A percentile compares a stretch with the other conserved stretches of the same genome.
Conservation (phyloP, 495 filamentous ascomycete species). For the Aspergillus bridgeri region DNA sequence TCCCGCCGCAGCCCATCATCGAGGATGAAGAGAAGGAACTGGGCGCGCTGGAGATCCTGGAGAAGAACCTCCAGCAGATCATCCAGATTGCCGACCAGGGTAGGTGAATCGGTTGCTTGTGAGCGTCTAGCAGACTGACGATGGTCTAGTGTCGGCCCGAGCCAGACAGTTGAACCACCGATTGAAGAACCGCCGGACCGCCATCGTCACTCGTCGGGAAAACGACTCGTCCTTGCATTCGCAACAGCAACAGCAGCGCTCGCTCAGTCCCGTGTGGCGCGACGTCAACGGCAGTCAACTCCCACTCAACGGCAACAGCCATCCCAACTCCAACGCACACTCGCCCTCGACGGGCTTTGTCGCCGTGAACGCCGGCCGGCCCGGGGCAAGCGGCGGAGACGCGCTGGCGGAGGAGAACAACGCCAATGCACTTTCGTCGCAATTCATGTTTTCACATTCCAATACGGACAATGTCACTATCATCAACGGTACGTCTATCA, state of each 20-base stretch:
- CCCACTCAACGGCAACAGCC: conserved; percentile 27
- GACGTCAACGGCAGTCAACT: conserved; percentile 28
- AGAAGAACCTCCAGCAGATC: conserved; percentile 68
- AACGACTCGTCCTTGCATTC: conserved; percentile 41
- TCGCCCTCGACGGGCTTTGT: conserved; percentile 54
- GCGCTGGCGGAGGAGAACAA: conserved; percentile 26
- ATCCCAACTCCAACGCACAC: conserved; percentile 25
- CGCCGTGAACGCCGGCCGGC: conserved; percentile 52
- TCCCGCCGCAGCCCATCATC: conserved; percentile 74
- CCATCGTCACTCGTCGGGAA: conserved; percentile 60
- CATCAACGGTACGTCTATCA: conserved; percentile 49
- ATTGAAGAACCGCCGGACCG: conserved; percentile 68
- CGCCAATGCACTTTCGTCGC: conserved; percentile 25
- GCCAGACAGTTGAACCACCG: conserved; percentile 81
- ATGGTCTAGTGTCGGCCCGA: conserved; percentile 69
- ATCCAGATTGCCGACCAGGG: conserved; percentile 81
- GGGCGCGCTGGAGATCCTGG: conserved; percentile 77
- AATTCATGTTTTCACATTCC: conserved; percentile 42
- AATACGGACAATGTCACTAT: conserved; percentile 47
- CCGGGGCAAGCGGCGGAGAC: conserved; percentile 24
- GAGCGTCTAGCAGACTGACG: too few species aligned
- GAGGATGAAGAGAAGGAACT: conserved; percentile 86
- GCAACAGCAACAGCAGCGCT: conserved; percentile 21
- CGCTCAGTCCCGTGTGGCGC: conserved; percentile 37
- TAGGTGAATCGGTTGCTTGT: conserved; percentile 27